Percentiles rank a stretch among this genome's conserved stretches.
These are phyloP conservation scores for Phlebiopsis gigantea DNA, from an alignment of 768 basidiomycete genomes.

Conservation along the genomic window DNA sequence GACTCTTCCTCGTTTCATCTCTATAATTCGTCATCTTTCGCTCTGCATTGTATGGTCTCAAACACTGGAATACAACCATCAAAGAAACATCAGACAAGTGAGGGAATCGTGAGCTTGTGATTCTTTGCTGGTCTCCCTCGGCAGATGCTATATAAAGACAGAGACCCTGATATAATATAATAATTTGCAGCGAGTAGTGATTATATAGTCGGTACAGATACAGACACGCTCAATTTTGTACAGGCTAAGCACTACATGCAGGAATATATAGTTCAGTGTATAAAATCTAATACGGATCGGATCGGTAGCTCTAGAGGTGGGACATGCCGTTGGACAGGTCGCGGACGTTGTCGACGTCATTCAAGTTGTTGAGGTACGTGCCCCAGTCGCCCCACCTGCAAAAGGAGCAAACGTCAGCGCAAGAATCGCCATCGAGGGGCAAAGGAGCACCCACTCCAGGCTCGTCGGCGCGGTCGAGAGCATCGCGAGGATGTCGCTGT, in stretches of 20 bases:
- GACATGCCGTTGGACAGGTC: neutral
- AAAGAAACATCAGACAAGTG: too few relatives aligned
- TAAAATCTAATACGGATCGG: too few relatives aligned
- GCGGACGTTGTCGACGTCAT: conserved; percentile 3
- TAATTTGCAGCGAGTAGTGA: too few relatives aligned
- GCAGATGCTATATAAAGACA: too few relatives aligned
- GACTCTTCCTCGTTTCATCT: neutral
- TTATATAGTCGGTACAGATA: too few relatives aligned
- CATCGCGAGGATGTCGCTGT: conserved; percentile 1
- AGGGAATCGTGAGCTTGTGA: too few relatives aligned
- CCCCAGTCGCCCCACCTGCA: conserved; percentile 5
- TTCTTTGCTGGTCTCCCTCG: too few relatives aligned
- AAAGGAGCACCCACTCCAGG: neutral
- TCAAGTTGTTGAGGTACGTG: neutral
- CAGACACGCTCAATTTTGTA: too few relatives aligned
- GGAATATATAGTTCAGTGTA: too few relatives aligned
- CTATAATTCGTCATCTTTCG: neutral
- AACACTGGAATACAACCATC: neutral
- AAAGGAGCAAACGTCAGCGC: neutral
- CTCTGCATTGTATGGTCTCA: conserved; percentile 1
- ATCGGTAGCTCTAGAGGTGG: neutral
- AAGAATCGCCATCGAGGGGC: neutral
- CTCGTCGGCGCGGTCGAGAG: conserved; percentile 1
- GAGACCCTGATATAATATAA: too few relatives aligned
- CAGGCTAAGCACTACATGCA: neutral